Base-by-base conservation (phyloP, 805 yeast genomes). In the Hanseniaspora meyeri region DNA sequence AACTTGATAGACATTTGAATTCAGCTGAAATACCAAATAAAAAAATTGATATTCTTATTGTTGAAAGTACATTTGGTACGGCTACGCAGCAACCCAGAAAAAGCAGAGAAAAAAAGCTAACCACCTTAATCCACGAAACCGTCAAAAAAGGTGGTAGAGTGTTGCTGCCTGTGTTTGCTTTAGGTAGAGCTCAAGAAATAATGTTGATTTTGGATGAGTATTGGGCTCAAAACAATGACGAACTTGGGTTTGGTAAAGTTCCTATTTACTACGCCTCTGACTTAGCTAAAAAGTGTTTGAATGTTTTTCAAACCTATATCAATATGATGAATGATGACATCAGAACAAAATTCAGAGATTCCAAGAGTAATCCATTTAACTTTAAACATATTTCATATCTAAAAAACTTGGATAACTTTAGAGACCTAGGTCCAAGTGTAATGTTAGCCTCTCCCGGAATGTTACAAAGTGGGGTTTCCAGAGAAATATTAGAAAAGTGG, bases 371-470 rank as follows among this genome's bases (percentile, higher is more conserved):
- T 66, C 98, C 98, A 0, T 93, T 93, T 70, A 83, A 84, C 59
- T 91, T 93, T 72, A 87, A 87, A 66, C 85, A 80, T 65, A 83
- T 93, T 60, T 83, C 85, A 61, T 85, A 86, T 62, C 77, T 93
- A 49, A 81, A 85, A 59, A 83, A 82, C 60, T 72, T 90, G 56
- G 96, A 90, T 57, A 79, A 80, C 60, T 84, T 93, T 65, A 95
- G 89, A 63, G 98, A 93, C 68, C 77, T 88, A 62, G 95, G 95
- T 0, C 96, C 98, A 4, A 88, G 96, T 62, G 97, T 93, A 20
- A 90, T 93, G 70, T 79, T 93, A 38, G 98, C 98, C 0, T 82
- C 95, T 47, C 99, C 99, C 0, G 99, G 99, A 67, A 93, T 93
- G 99, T 74, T 93, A 50, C 98, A 91, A 68, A 90, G 86, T 66